Conservation (phyloP, 305 asterid genomes). For the Fraxinus dipetala region DNA sequence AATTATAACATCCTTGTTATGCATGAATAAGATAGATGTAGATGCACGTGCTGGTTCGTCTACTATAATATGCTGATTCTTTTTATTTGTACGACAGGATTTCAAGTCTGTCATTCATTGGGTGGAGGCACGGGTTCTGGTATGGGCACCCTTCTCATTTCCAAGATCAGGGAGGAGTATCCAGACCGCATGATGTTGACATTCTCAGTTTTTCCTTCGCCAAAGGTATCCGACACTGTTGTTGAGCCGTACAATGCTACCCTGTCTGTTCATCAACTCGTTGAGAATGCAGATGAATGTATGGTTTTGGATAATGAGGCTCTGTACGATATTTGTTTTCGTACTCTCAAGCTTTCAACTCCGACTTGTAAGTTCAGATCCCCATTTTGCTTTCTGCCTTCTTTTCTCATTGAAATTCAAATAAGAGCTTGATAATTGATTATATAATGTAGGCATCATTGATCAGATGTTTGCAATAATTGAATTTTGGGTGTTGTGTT, state of each 20-base stretch:
- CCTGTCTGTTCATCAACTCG: slow-evolving; percentile 55
- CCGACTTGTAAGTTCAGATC: slow-evolving; percentile 46
- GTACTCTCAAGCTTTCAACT: slow-evolving; percentile 54
- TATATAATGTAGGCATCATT: neutral
- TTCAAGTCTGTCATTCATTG: slow-evolving; percentile 57
- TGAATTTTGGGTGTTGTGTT: neutral
- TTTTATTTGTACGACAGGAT: slow-evolving; percentile 33
- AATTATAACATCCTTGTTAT: neutral
- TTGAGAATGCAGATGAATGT: slow-evolving; percentile 62
- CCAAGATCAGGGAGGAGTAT: slow-evolving; percentile 58
- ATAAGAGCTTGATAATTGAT: neutral
- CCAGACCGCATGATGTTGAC: slow-evolving; percentile 62
- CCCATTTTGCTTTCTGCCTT: neutral
- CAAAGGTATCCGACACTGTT: slow-evolving; percentile 57
- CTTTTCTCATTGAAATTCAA: neutral
- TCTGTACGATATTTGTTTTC: slow-evolving; percentile 55
- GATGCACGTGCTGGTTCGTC: neutral
- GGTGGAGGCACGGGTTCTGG: slow-evolving; percentile 68
- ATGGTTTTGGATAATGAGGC: slow-evolving; percentile 66
- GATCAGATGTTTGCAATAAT: neutral
- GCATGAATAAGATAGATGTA: neutral
- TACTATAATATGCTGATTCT: neutral
- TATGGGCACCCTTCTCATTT: slow-evolving; percentile 61
- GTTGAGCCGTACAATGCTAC: slow-evolving; percentile 65
- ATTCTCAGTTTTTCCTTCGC: slow-evolving; percentile 55